Evolutionary conservation across 805 yeast genomes (phyloP).

Genomic region (Monosporozyma siamensis): DNA sequence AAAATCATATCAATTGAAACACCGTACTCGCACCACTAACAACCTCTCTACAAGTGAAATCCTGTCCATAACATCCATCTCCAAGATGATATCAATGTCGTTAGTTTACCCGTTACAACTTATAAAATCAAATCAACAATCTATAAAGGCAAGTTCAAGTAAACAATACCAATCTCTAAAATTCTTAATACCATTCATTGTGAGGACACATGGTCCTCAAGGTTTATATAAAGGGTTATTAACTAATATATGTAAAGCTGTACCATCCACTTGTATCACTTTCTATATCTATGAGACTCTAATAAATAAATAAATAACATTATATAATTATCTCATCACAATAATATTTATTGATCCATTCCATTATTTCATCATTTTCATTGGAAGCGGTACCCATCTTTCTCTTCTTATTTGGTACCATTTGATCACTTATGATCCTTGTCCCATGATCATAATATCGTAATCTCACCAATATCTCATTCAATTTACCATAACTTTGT

Average conservation of each 20-base stretch:
- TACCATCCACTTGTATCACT: conserved; percentile 90
- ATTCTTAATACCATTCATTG: conserved; percentile 34
- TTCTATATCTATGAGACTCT: conserved; percentile 73
- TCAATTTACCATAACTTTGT: background rate
- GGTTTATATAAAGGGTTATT: conserved; percentile 81
- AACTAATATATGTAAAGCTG: conserved; percentile 69
- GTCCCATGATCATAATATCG: background rate
- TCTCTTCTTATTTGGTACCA: background rate
- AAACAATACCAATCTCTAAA: conserved; percentile 19
- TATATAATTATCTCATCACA: background rate
- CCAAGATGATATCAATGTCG: conserved; percentile 61
- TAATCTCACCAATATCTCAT: background rate
- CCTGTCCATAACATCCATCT: conserved; percentile 52
- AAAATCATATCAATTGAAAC: conserved; percentile 34
- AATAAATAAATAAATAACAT: conserved; percentile 18
- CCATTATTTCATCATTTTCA: background rate
- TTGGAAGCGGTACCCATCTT: too few relatives aligned
- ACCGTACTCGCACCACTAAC: conserved; percentile 6
- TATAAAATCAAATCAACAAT: conserved; percentile 66
- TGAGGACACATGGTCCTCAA: conserved; percentile 41
- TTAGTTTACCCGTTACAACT: conserved; percentile 80
- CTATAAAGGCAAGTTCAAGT: conserved; percentile 24
- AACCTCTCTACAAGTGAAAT: conserved; percentile 39
- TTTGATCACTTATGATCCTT: background rate
- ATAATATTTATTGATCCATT: background rate